These are phyloP conservation scores for Amaranthus hypochondriacus DNA, from an alignment of 148 eudicot species.

Conservation along the genomic window DNA sequence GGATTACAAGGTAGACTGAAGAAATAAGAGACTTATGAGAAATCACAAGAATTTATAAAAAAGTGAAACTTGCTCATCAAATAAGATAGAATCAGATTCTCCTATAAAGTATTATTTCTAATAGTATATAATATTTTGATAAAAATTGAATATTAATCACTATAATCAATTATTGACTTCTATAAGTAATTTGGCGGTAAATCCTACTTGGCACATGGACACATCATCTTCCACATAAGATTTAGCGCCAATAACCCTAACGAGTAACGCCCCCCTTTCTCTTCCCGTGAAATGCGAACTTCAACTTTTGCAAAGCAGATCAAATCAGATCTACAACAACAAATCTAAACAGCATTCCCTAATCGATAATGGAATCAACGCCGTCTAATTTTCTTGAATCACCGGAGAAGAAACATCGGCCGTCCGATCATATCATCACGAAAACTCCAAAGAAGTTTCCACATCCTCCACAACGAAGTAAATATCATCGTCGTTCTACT, in stretches of 20 bases:
- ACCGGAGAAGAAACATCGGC: constrained; percentile 18
- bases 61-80: no score
- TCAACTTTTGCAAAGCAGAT: neutral
- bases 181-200: constrained; percentile 32
- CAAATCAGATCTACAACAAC: neutral
- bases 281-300: neutral
- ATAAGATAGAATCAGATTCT: no score
- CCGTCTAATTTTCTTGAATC: constrained; percentile 28
- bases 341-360: neutral
- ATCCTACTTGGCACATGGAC: constrained; percentile 29
- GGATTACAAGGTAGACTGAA: no score
- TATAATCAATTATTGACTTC: no score
- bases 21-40: no score
- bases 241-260: constrained; percentile 25
- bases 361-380: constrained; percentile 21
- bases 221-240: constrained; percentile 27
- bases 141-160: no score
- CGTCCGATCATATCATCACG: constrained; percentile 25
- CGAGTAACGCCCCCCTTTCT: neutral
- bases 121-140: no score
- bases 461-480: constrained; percentile 30
- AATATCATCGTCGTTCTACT: constrained; percentile 19
- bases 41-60: no score
- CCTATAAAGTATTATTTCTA: no score
- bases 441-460: constrained; percentile 48